Base-by-base conservation (phyloP, 768 basidiomycete species). In the Kwoniella bestiolae region DNA sequence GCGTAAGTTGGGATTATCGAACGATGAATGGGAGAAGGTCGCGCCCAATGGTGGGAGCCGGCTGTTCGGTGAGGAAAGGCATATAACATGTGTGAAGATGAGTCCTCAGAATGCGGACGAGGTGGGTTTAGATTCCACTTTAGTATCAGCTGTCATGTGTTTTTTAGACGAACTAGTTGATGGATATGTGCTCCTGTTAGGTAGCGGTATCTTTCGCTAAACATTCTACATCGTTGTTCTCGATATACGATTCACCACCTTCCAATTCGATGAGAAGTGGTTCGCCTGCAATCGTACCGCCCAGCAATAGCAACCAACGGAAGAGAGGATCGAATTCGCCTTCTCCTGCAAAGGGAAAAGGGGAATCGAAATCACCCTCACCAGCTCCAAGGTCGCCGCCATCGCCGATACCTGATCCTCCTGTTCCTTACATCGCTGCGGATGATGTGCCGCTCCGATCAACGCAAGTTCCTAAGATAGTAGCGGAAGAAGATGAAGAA, bases 1-100 rank as follows among this genome's bases (percentile, higher is more conserved):
- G 21, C 85, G 92, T 60, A 86, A 88, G 31, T 91, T 94, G 77
- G 91, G 90, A 11, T 83, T 89, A 25, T 58, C 68, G 7, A 60
- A 75, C n/a, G 67, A 66, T n/a, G 74, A 74, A 52, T 78, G 76
- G 71, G 66, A 72, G 7, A 57, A 59, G 14, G 65, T 68, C 14
- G 12, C 45, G 18, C 65, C 70, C 7, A 38, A 63, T 41, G 61
- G 62, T 31, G 66, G 66, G 29, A 45, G 62, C 44, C 45, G 49
- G 18, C 35, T 68, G 21, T 60, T 44, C 44, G 44, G 41, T 14
- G 64, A 66, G 26, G 73, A 76, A 49, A 62, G 74, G 51, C 79
- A 80, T 69, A 75, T 77, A 35, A 80, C 79, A 21, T 76, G 76
- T 53, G 79, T 80, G 12, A 76, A 76, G 62, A 80, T 80, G 79